A percentile compares a stretch with the other conserved stretches of the same genome.
Evolutionary conservation across 345 rosid species (phyloP).

Genomic region (Toxicodendron radicans): DNA sequence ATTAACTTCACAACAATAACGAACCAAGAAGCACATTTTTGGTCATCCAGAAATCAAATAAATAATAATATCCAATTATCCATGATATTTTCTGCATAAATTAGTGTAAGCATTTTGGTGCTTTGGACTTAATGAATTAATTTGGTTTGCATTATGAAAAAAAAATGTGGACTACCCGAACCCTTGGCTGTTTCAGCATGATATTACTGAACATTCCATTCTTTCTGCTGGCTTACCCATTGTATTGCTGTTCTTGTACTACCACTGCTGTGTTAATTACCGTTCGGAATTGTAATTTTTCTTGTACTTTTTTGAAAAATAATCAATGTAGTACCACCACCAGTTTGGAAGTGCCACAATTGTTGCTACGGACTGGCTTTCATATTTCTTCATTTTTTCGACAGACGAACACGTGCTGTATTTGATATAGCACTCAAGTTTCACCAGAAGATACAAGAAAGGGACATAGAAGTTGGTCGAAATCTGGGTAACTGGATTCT

Average conservation of each 20-base stretch:
- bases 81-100: background rate
- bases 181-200: conserved; percentile 2
- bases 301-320: background rate
- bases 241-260: background rate
- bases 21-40: background rate
- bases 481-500: conserved; percentile 88
- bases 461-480: conserved; percentile 89
- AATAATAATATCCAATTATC: background rate
- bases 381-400: background rate
- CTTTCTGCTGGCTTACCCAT: background rate
- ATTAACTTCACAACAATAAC: background rate
- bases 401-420: conserved; percentile 60
- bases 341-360: background rate
- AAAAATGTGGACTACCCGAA: background rate
- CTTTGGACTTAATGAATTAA: background rate
- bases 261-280: background rate
- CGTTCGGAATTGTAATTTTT: background rate
- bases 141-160: background rate
- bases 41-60: background rate
- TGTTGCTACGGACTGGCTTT: background rate
- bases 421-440: conserved; percentile 67
- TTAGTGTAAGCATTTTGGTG: background rate
- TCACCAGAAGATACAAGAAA: conserved; percentile 70
- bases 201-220: background rate
- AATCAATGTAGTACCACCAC: too few species aligned